Evolutionary conservation across 208 protist species (phyloP), one percentile per base, ranked within the genome.

Genomic region (Leishmania major): DNA sequence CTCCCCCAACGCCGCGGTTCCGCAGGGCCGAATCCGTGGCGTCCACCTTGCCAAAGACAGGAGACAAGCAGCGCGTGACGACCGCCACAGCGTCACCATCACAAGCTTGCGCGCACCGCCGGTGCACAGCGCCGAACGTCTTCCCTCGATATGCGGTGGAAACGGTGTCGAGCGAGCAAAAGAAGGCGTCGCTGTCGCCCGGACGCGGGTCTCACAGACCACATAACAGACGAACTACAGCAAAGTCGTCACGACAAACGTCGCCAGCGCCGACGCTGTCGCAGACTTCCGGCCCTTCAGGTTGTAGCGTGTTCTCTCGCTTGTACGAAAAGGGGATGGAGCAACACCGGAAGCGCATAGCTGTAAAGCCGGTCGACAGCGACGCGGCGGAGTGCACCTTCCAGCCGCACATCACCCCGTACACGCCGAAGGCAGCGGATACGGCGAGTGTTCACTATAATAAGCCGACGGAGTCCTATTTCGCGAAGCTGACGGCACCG

Each of bases 391-490:
- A 75, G 75, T 81, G 75, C 78, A 75, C 81, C 31, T 88, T 88
- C 71, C 47, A 71, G 43, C 81, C 75, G 0, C 22, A 40, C 6
- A 73, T 87, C 47, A 53, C 59, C 3, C 80, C 79, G 0, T 88
- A 80, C 64, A 51, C 31, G 3, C 22, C 62, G 3, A 78, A 47
- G 19, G 43, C 70, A 7, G 22, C 43, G 17, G 67, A 47, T 28
- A 64, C 13, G 8, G 28, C 11, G 11, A 15, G 6, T 17, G 22
- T 17, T 19, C 84, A 55, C 53, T 95, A 91, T 86, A 88, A 89
- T 62, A 87, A 85, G 55, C 85, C 91, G 25, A 97, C 94, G 28
- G 76, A 88, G 81, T 94, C 94, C 2, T 95, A 84, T 67, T 85
- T 80, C 35, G 90, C 94, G 4, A 90, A 90, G 81, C 77, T 94